Evolutionary conservation across 306 rosid genomes (phyloP).

Genomic region (peach (Prunus persica)): DNA sequence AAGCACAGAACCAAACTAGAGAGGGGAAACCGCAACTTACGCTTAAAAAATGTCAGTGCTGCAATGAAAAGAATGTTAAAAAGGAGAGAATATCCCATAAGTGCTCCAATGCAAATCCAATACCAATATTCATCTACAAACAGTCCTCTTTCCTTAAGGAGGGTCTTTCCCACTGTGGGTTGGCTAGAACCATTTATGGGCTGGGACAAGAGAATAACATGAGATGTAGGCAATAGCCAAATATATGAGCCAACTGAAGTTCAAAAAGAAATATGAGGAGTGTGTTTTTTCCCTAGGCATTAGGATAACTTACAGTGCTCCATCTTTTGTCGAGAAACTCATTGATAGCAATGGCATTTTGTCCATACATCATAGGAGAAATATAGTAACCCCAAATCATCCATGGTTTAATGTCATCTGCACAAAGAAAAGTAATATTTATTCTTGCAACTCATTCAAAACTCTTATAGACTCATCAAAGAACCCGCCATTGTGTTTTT

Average conservation of each 20-base stretch:
- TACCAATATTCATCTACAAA: conserved; percentile 60
- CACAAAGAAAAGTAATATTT: background rate
- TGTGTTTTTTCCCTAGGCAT: background rate
- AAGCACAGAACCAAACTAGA: background rate
- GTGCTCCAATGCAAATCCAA: conserved; percentile 77
- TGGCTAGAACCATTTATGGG: conserved; percentile 32
- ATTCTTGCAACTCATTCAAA: background rate
- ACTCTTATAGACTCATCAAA: background rate
- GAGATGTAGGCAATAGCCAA: conserved; percentile 15
- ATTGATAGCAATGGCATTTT: conserved; percentile 57
- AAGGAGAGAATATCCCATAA: conserved; percentile 59
- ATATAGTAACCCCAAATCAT: conserved; percentile 66
- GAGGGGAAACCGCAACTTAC: conserved; percentile 38
- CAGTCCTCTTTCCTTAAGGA: conserved; percentile 64
- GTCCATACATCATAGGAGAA: conserved; percentile 83
- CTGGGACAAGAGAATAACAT: conserved; percentile 23
- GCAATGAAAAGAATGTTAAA: conserved; percentile 48
- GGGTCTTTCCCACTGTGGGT: conserved; percentile 64
- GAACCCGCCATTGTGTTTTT: no score
- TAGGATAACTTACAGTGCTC: conserved; percentile 54
- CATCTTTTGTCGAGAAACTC: conserved; percentile 76
- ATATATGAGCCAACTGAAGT: background rate
- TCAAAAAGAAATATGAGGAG: background rate
- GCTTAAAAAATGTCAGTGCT: conserved; percentile 60
- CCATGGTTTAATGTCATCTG: conserved; percentile 61